phyloP scores from a whole-genome alignment of 202 grass and related monocot genomes.

The Schoenoplectus tabernaemontani region DNA sequence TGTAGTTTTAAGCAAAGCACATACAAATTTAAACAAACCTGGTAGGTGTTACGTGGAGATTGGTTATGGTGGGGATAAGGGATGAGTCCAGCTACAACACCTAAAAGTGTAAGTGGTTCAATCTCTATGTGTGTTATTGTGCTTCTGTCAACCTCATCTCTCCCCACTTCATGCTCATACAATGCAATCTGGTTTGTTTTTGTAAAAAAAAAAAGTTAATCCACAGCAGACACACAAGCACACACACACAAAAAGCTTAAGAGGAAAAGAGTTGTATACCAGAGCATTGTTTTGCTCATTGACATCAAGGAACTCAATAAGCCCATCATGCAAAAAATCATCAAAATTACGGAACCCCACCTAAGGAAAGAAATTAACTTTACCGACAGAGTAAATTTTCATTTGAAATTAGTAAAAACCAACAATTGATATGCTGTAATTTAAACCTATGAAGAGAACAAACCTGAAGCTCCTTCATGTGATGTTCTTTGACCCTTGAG shows the following conservation, averaged over 20 bases:
- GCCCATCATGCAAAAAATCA: slow-evolving; percentile 87
- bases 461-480: slow-evolving; percentile 86
- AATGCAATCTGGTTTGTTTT: slow-evolving; percentile 61
- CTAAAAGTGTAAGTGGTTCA: slow-evolving; percentile 82
- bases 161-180: slow-evolving; percentile 63
- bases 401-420: slow-evolving; percentile 6
- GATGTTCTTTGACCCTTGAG: slow-evolving; percentile 75
- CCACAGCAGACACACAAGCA: neutral
- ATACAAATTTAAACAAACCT: slow-evolving; percentile 37
- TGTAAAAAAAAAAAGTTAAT: neutral
- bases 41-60: slow-evolving; percentile 96
- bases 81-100: slow-evolving; percentile 87
- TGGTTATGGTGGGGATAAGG: slow-evolving; percentile 96
- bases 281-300: slow-evolving; percentile 99
- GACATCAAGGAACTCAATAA: slow-evolving; percentile 95
- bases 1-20: neutral
- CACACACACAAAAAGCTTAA: neutral
- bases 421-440: slow-evolving; percentile 20
- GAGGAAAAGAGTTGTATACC: slow-evolving; percentile 30
- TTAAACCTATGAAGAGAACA: slow-evolving; percentile 22
- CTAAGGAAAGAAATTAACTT: slow-evolving; percentile 32
- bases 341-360: slow-evolving; percentile 77
- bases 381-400: slow-evolving; percentile 13
- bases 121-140: slow-evolving; percentile 92
- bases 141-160: slow-evolving; percentile 60